Evolutionary conservation across 306 rosid species (phyloP), one percentile per base, ranked within the genome.

Genomic region (Clitoria ternatea): DNA sequence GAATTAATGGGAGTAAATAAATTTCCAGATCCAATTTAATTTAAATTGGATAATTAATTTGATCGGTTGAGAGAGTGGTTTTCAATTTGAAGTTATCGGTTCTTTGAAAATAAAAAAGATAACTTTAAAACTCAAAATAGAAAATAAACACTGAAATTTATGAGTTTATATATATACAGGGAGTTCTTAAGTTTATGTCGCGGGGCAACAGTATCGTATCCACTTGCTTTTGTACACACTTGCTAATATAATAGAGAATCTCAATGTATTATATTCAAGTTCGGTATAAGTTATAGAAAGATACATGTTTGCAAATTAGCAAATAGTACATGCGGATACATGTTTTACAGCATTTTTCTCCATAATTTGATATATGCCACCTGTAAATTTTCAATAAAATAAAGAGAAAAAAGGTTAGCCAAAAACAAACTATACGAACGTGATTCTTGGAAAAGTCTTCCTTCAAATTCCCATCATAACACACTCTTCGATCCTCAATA

Each of bases 241-340:
- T 57, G 11, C 64, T 9, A 57, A 57, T 32, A 59, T 18, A 59
- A 33, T 59, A 3, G 15, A 44, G 77, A 72, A 72, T 45, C 61
- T 13, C 11, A 72, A 60, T 60, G 17, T 47, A 9, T 61, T 20
- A 32, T 43, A 23, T 55, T 55, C n/a, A 15, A 33, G 22, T 50
- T 15, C 20, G 23, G 14, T 8, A 36, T 26, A 24, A 14, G 27
- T 11, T 5, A 15, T 19, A 7, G 0, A 13, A n/a, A 36, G 22
- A 22, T 35, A 39, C 23, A 12, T 26, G 9, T 17, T 29, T 40
- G 23, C 66, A 40, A 29, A 44, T 13, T 17, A 20, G 62, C 62
- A 14, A 33, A 43, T 17, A 27, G 4, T 61, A 66, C 76, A 71
- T 59, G 68, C 45, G 30, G 53, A 66, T 35, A 32, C 30, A 56